These are phyloP conservation scores for Pyricularia sp. DNA, from an alignment of 2,329 filamentous ascomycete genomes.

Conservation along the genomic window DNA sequence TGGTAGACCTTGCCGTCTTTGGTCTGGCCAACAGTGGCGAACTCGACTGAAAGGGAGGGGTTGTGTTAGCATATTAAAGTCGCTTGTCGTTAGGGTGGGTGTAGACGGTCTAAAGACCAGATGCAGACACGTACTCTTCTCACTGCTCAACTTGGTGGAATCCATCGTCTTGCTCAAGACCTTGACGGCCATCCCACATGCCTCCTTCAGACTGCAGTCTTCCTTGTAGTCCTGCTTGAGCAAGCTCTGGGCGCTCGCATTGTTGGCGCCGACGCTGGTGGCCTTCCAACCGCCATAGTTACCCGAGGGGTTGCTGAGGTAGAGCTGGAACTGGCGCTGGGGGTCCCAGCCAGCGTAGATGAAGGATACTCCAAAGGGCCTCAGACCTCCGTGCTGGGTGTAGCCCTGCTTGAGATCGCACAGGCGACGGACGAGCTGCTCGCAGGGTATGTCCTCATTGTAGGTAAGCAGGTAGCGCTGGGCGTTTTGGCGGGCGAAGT, in stretches of 20 bases:
- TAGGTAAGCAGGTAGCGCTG: slow-evolving; percentile 97
- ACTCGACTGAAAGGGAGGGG: slow-evolving; percentile 58
- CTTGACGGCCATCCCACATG: slow-evolving; percentile 94
- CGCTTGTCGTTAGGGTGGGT: neutral
- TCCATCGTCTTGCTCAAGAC: slow-evolving; percentile 99
- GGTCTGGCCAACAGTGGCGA: slow-evolving; percentile 93
- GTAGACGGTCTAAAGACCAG: neutral
- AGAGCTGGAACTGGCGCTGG: slow-evolving; percentile 93
- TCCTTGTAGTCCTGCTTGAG: slow-evolving; percentile 99
- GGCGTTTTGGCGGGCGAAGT: slow-evolving; percentile 93
- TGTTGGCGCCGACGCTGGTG: slow-evolving; percentile 94
- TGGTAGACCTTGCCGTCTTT: slow-evolving; percentile 96
- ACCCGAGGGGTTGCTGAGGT: slow-evolving; percentile 95
- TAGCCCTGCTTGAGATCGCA: slow-evolving; percentile 99
- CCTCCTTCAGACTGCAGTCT: slow-evolving; percentile 90
- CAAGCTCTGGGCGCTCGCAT: slow-evolving; percentile 90
- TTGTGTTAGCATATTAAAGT: slow-evolving; percentile 7
- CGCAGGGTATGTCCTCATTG: slow-evolving; percentile 99
- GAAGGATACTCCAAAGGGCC: slow-evolving; percentile 96
- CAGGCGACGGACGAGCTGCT: slow-evolving; percentile 90
- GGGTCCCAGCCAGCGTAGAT: slow-evolving; percentile 98
- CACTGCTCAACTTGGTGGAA: slow-evolving; percentile 93
- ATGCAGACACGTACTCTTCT: slow-evolving; percentile 67
- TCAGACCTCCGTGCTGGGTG: slow-evolving; percentile 95
- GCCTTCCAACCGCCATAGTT: slow-evolving; percentile 99